Percentiles rank a stretch among this genome's conserved stretches.
These are phyloP conservation scores for Cryptococcus wingfieldii DNA, from an alignment of 1,284 basidiomycete genomes.

Conservation along the genomic window DNA sequence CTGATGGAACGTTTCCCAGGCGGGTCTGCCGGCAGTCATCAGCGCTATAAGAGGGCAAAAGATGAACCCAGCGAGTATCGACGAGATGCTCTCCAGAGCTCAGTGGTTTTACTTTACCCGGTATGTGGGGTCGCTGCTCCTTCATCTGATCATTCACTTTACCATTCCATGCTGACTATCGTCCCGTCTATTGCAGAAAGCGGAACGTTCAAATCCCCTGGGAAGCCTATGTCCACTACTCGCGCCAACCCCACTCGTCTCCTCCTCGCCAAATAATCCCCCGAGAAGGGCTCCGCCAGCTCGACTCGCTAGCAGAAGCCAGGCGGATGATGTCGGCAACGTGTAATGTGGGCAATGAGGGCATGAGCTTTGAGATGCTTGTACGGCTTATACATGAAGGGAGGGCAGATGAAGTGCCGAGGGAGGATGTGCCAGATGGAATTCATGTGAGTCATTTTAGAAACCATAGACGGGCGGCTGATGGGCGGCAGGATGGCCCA, in stretches of 20 bases:
- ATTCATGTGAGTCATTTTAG: constrained; percentile 25
- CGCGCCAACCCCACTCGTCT: background rate
- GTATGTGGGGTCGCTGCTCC: constrained; percentile 12
- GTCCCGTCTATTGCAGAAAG: constrained; percentile 1
- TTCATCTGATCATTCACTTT: background rate
- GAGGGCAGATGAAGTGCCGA: constrained; percentile 29
- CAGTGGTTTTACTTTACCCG: constrained; percentile 45
- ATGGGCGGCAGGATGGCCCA: constrained; percentile 7
- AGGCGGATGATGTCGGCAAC: constrained; percentile 19
- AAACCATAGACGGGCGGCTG: background rate
- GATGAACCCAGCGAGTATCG: constrained; percentile 24
- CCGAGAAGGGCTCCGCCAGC: background rate
- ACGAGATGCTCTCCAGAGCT: constrained; percentile 38
- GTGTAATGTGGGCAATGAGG: constrained; percentile 4
- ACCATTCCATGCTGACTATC: background rate
- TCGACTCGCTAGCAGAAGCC: constrained; percentile 23
- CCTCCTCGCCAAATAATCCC: too few relatives aligned
- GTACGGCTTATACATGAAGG: constrained; percentile 31
- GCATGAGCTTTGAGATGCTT: constrained; percentile 28
- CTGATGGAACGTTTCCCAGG: constrained; percentile 10
- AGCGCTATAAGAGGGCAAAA: constrained; percentile 26
- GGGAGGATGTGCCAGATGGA: constrained; percentile 28
- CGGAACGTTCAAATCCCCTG: constrained; percentile 16
- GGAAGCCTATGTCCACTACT: constrained; percentile 16
- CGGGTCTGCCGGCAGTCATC: constrained; percentile 39